These are phyloP conservation scores for Leishmania guyanensis DNA, from an alignment of 208 protist species.

Conservation along the genomic window DNA sequence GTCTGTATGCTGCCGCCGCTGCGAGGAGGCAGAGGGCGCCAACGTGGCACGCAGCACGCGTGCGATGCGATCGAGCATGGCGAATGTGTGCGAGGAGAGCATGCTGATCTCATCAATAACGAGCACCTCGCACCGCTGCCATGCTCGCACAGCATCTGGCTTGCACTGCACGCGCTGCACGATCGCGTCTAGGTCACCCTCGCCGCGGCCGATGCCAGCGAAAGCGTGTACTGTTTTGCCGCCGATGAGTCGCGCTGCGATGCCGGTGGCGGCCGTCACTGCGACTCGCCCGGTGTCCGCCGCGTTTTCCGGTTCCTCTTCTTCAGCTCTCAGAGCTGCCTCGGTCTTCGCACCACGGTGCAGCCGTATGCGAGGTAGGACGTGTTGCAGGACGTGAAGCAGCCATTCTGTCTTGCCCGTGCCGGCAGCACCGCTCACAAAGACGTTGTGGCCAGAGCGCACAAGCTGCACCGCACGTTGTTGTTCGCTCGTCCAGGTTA, in stretches of 20 bases:
- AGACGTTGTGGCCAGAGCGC: conserved; percentile 57
- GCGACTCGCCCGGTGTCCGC: conserved; percentile 17
- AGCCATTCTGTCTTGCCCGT: conserved; percentile 87
- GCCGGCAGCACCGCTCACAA: conserved; percentile 77
- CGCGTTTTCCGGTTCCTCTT: not conserved
- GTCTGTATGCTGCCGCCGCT: not conserved
- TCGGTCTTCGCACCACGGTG: not conserved
- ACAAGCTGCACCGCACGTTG: conserved; percentile 44
- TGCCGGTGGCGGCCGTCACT: conserved; percentile 77
- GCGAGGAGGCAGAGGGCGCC: not conserved
- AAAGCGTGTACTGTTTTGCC: conserved; percentile 79
- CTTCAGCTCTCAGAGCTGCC: not conserved
- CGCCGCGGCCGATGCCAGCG: conserved; percentile 62
- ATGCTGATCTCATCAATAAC: conserved; percentile 91
- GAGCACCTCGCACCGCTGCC: conserved; percentile 63
- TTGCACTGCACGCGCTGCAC: conserved; percentile 33
- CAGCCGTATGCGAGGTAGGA: conserved; percentile 25
- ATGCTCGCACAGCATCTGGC: conserved; percentile 39
- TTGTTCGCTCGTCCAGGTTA: conserved; percentile 54
- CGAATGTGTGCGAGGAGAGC: conserved; percentile 72
- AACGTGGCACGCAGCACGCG: conserved; percentile 48
- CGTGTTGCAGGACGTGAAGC: conserved; percentile 41
- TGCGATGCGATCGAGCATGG: conserved; percentile 68
- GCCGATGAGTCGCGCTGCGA: conserved; percentile 74
- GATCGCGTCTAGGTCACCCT: conserved; percentile 34